Conservation (phyloP, 768 basidiomycete species). For the Tephrocybe sp. region DNA sequence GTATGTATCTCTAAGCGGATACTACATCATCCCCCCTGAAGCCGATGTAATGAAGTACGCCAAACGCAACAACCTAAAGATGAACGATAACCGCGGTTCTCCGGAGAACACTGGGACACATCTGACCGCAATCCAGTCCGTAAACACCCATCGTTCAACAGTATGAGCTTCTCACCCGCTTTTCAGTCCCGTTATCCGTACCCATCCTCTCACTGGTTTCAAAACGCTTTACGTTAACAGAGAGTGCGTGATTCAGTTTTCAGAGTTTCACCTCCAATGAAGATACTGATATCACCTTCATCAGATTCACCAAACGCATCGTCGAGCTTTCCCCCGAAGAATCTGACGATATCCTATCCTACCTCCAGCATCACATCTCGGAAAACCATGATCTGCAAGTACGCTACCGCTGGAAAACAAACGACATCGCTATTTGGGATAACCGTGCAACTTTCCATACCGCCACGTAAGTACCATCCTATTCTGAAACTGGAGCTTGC, state of each 20-base stretch:
- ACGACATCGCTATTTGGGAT: constrained; percentile 63
- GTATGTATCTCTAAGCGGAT: constrained; percentile 15
- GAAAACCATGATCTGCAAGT: constrained; percentile 60
- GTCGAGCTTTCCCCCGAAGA: constrained; percentile 45
- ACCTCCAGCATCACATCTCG: constrained; percentile 45
- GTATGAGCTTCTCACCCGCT: background rate
- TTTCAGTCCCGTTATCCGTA: constrained; percentile 47
- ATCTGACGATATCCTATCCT: constrained; percentile 46
- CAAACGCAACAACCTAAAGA: constrained; percentile 22
- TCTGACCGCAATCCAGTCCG: constrained; percentile 50
- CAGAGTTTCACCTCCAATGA: too few relatives aligned
- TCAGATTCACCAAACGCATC: constrained; percentile 54
- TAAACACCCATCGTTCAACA: background rate
- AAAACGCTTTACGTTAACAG: constrained; percentile 56
- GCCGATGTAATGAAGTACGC: constrained; percentile 23
- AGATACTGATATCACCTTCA: too few relatives aligned
- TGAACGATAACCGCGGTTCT: constrained; percentile 43
- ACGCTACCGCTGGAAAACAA: constrained; percentile 47
- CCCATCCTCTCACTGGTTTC: constrained; percentile 60
- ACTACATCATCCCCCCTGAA: background rate
- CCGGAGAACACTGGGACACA: constrained; percentile 49
- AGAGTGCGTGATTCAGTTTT: constrained; percentile 26
- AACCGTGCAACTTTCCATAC: constrained; percentile 52
- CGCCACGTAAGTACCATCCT: constrained; percentile 42
- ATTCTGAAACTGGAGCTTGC: too few relatives aligned